Conservation (phyloP, 2,329 filamentous ascomycete species). For the Diaporthe velutina region DNA sequence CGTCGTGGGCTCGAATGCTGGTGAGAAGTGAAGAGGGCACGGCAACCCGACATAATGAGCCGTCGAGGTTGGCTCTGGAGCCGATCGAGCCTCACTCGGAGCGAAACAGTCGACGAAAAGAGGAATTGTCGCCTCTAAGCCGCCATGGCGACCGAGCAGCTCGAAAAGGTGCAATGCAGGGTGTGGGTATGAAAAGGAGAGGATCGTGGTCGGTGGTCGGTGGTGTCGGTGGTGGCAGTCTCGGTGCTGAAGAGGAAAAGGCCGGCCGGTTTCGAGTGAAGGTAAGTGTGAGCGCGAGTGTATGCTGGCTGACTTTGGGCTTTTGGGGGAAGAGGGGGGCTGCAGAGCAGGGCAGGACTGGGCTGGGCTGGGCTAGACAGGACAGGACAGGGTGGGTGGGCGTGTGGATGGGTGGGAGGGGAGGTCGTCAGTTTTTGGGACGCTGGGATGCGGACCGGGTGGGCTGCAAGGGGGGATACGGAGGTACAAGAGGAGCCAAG, state of each 20-base stretch:
- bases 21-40: constrained; percentile 24
- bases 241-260: constrained; percentile 13
- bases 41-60: constrained; percentile 41
- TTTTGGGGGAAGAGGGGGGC: constrained; percentile 23
- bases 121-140: constrained; percentile 25
- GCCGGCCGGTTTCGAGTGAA: constrained; percentile 26
- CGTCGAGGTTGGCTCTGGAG: constrained; percentile 32
- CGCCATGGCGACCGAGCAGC: constrained; percentile 31
- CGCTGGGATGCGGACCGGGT: constrained; percentile 27
- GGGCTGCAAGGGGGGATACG: constrained; percentile 28
- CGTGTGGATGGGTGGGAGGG: constrained; percentile 26
- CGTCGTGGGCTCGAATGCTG: constrained; percentile 29
- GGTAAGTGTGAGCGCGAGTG: constrained; percentile 1
- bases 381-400: constrained; percentile 15
- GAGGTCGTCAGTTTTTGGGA: constrained; percentile 30
- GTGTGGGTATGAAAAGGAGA: constrained; percentile 13
- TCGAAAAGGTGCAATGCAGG: constrained; percentile 15
- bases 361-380: constrained; percentile 21
- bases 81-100: constrained; percentile 25
- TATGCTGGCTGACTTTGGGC: constrained; percentile 8
- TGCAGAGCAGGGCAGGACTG: constrained; percentile 27
- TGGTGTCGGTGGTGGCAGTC: constrained; percentile 24
- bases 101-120: constrained; percentile 6
- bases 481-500: constrained; percentile 25
- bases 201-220: constrained; percentile 24